These are phyloP conservation scores for Rhizoclosmatium globosum DNA, from an alignment of 192 early-diverging fungal species.

Conservation along the genomic window DNA sequence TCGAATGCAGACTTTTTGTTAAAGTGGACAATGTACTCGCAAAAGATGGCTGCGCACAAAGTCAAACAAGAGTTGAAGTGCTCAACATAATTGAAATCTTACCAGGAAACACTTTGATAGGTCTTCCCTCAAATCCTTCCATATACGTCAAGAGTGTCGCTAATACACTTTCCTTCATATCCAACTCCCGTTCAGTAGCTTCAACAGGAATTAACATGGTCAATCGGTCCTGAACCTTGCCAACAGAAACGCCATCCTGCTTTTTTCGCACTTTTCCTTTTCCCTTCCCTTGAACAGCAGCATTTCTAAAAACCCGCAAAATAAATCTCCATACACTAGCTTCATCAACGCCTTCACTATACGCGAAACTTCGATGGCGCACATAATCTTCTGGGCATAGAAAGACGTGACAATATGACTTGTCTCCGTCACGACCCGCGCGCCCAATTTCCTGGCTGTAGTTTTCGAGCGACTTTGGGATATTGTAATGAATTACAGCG, in stretches of 20 bases:
- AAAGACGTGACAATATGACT: slow-evolving; percentile 43
- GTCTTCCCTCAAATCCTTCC: slow-evolving; percentile 22
- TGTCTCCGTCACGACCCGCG: slow-evolving; percentile 53
- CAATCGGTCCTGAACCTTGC: not conserved
- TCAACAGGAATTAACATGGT: slow-evolving; percentile 37
- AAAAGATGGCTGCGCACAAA: slow-evolving; percentile 9
- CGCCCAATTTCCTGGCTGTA: slow-evolving; percentile 74
- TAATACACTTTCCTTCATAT: slow-evolving; percentile 47
- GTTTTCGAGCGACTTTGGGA: slow-evolving; percentile 87
- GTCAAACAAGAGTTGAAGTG: not conserved
- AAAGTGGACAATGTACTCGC: slow-evolving; percentile 21
- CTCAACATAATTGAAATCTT: not conserved
- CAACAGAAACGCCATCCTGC: not conserved
- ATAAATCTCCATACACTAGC: slow-evolving; percentile 39
- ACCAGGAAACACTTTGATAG: slow-evolving; percentile 39
- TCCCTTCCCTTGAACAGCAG: slow-evolving; percentile 11
- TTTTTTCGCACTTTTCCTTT: not conserved
- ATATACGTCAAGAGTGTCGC: slow-evolving; percentile 45
- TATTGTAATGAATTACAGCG: slow-evolving; percentile 85
- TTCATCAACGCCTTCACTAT: slow-evolving; percentile 38
- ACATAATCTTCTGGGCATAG: slow-evolving; percentile 52
- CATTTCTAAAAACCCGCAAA: slow-evolving; percentile 30
- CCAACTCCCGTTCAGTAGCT: slow-evolving; percentile 42
- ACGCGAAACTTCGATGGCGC: slow-evolving; percentile 48
- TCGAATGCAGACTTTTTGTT: slow-evolving; percentile 26